Percentiles rank a stretch among this genome's conserved stretches.
Conservation (phyloP, 2,329 filamentous ascomycete species). For the Stachybotrys chartarum region DNA sequence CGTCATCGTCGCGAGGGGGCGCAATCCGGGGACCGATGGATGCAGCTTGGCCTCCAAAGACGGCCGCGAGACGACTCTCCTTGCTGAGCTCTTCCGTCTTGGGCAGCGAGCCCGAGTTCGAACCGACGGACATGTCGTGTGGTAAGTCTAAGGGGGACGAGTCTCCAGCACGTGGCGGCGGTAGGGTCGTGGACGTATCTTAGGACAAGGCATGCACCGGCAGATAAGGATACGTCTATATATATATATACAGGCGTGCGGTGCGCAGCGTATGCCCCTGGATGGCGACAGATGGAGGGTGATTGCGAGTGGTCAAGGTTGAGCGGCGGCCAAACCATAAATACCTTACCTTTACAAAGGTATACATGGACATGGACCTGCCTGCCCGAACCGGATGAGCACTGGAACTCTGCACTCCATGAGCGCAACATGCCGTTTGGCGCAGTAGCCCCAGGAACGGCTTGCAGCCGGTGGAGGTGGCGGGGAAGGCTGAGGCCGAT, state of each 20-base stretch:
- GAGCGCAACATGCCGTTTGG: not conserved
- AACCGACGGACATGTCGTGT: not conserved
- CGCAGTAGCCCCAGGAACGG: not conserved
- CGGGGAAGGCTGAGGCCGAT: not conserved
- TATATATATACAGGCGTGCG: not conserved
- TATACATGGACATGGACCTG: too few species aligned
- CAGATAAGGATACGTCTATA: not conserved
- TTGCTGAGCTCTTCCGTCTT: not conserved
- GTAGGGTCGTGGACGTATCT: not conserved
- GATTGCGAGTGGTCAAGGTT: not conserved
- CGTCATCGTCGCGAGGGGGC: constrained; percentile 30
- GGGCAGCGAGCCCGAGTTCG: not conserved
- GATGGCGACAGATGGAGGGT: not conserved
- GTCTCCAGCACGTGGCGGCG: not conserved
- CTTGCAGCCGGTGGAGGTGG: not conserved
- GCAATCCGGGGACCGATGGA: constrained; percentile 45
- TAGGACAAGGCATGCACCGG: not conserved
- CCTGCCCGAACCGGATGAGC: not conserved
- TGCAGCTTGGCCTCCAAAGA: constrained; percentile 32
- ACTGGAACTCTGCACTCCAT: not conserved
- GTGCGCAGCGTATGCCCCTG: not conserved
- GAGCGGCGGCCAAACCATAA: too few species aligned
- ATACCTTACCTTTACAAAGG: too few species aligned
- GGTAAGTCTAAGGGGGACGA: not conserved
- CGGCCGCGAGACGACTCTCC: constrained; percentile 11